phyloP scores from a whole-genome alignment of 768 basidiomycete genomes.

The Amanita subjunquillea region DNA sequence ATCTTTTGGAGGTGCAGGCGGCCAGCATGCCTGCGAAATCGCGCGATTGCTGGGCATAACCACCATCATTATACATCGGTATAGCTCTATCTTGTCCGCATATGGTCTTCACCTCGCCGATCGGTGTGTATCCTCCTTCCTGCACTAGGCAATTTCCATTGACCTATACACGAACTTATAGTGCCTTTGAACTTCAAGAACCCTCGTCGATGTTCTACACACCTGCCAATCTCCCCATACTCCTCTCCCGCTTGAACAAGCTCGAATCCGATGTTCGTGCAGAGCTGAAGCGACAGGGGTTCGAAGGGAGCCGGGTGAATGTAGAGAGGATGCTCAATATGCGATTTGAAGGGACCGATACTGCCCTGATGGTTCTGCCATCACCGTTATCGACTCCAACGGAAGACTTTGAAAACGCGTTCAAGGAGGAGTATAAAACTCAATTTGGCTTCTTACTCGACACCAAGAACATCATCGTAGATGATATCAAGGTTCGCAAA shows the following conservation, averaged over 20 bases:
- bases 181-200: slow-evolving; percentile 83
- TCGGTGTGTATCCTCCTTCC: slow-evolving; percentile 21
- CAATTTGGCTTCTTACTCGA: slow-evolving; percentile 92
- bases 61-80: slow-evolving; percentile 80
- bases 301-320: slow-evolving; percentile 58
- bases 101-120: slow-evolving; percentile 92
- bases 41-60: slow-evolving; percentile 79
- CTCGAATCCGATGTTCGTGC: slow-evolving; percentile 49
- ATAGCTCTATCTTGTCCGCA: slow-evolving; percentile 88
- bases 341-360: slow-evolving; percentile 92
- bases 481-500: slow-evolving; percentile 70
- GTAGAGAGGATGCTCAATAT: slow-evolving; percentile 83
- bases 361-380: slow-evolving; percentile 66
- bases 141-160: neutral
- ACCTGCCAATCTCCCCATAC: slow-evolving; percentile 37
- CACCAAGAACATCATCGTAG: slow-evolving; percentile 74
- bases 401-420: slow-evolving; percentile 69
- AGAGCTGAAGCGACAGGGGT: slow-evolving; percentile 76
- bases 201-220: slow-evolving; percentile 78
- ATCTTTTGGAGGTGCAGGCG: slow-evolving; percentile 85
- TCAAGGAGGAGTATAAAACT: slow-evolving; percentile 68
- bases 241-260: slow-evolving; percentile 60
- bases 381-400: slow-evolving; percentile 34
- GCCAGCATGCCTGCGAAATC: slow-evolving; percentile 91
- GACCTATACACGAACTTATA: slow-evolving; percentile 14